Conservation (phyloP, 2,329 filamentous ascomycete species). For the Nigrospora osmanthi region DNA sequence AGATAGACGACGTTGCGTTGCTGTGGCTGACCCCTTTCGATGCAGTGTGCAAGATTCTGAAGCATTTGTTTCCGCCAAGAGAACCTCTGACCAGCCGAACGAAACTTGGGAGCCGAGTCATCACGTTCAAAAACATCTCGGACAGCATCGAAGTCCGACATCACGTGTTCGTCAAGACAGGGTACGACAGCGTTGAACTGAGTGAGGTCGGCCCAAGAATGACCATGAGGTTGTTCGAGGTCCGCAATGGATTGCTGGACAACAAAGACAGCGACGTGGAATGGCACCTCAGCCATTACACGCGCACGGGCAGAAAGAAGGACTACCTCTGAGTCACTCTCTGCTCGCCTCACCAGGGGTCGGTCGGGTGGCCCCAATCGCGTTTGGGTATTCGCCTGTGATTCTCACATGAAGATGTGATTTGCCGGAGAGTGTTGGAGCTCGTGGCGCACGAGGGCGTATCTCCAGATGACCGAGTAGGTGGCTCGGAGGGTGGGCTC, state of each 20-base stretch:
- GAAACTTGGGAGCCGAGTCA: conserved; percentile 80
- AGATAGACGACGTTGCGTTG: too few relatives aligned
- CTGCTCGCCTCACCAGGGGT: neutral
- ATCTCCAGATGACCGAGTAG: conserved; percentile 13
- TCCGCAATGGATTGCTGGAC: conserved; percentile 82
- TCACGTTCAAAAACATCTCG: conserved; percentile 90
- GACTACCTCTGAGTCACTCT: conserved; percentile 64
- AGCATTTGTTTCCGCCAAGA: conserved; percentile 88
- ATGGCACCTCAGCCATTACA: conserved; percentile 95
- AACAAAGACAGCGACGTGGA: conserved; percentile 94
- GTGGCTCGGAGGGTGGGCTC: conserved; percentile 4
- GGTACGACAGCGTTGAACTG: conserved; percentile 81
- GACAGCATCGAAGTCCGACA: conserved; percentile 89
- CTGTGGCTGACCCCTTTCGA: conserved; percentile 14
- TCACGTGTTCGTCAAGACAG: conserved; percentile 89
- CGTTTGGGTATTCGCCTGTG: too few relatives aligned
- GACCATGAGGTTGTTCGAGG: conserved; percentile 96
- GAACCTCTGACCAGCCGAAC: conserved; percentile 63
- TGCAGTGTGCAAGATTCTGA: conserved; percentile 80
- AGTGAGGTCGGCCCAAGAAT: conserved; percentile 88
- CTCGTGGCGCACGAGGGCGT: conserved; percentile 11
- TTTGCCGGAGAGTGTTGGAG: conserved; percentile 11
- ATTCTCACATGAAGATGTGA: conserved; percentile 11
- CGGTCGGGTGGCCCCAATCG: too few relatives aligned
- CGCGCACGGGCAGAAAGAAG: conserved; percentile 88